Evolutionary conservation across 2,329 filamentous ascomycete species (phyloP), one percentile per base, ranked within the genome.

Genomic region (Diplodia intermedia): DNA sequence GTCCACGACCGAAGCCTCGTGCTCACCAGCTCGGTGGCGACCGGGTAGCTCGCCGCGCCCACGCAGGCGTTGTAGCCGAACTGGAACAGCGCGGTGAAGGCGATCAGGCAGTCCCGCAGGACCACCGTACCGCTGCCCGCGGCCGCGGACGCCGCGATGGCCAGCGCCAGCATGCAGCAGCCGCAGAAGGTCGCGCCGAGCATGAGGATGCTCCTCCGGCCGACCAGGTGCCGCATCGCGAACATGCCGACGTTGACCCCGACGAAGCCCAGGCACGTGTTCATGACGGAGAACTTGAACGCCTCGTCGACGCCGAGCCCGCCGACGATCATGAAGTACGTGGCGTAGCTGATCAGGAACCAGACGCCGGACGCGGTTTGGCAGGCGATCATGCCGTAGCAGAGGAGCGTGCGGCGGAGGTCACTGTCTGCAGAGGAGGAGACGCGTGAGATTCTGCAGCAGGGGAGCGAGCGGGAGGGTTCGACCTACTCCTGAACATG

Each of bases 271-370:
- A 85, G 72, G 65, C 82, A 85, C 4, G 81, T 82, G 69, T 82
- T 83, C 79, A 86, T 82, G 60, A 86, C 80, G 8, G 79, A 79
- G 72, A 81, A 85, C 55, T 81, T 78, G 73, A 86, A 86, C 1
- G 83, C 78, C 29, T 83, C 78, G 33, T 78, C 73, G 33, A 83
- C 60, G n/a, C 43, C 52, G 12, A 69, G 40, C 11, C 14, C 50
- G 12, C 49, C 36, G 11, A 53, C 43, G 3, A 55, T 66, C 63
- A 75, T 60, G 68, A 75, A 86, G 72, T 85, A 85, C 2, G 83
- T 84, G 7, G 80, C 75, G 69, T 85, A 86, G 50, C 79, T 82
- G 69, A 85, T 85, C 53, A 84, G 73, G 71, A 84, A 86, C 82
- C 83, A 85, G 0, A 81, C 78, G 4, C 84, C 84, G 0, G 80